Percentiles rank a stretch among this genome's conserved stretches.
These are phyloP conservation scores for Solanum medicagineum DNA, from an alignment of 257 asterid species.

Conservation along the genomic window DNA sequence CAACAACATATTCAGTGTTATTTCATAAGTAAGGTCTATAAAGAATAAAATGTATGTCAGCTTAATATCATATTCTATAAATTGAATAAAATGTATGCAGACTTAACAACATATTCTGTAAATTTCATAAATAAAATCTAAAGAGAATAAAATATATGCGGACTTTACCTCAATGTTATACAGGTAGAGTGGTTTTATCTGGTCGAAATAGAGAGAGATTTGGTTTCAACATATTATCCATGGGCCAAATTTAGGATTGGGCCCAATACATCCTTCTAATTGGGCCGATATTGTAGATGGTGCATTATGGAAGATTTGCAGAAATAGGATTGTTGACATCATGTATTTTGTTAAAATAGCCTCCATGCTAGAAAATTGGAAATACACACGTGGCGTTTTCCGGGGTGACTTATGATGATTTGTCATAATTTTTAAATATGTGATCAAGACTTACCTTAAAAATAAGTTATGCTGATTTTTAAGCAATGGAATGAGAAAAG, in stretches of 20 bases:
- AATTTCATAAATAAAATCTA: too few species aligned
- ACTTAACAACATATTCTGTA: too few species aligned
- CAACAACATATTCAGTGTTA: too few species aligned
- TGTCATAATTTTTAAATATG: not conserved
- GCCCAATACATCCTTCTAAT: not conserved
- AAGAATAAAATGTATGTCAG: too few species aligned
- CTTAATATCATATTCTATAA: too few species aligned
- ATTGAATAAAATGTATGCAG: too few species aligned
- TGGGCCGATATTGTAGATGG: not conserved
- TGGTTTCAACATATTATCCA: not conserved
- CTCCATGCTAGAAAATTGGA: not conserved
- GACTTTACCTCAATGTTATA: not conserved
- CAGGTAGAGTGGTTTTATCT: not conserved
- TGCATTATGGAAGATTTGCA: not conserved
- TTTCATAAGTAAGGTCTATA: too few species aligned
- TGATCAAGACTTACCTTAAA: not conserved
- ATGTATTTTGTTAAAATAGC: not conserved
- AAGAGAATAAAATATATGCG: not conserved
- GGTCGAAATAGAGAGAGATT: not conserved
- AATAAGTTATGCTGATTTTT: not conserved
- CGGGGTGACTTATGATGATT: not conserved
- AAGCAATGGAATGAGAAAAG: not conserved
- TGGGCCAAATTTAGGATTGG: not conserved
- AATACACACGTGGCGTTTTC: not conserved
- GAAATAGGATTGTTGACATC: not conserved